Base-by-base conservation (phyloP, 2,329 filamentous ascomycete genomes). In the Colletotrichum sp. region DNA sequence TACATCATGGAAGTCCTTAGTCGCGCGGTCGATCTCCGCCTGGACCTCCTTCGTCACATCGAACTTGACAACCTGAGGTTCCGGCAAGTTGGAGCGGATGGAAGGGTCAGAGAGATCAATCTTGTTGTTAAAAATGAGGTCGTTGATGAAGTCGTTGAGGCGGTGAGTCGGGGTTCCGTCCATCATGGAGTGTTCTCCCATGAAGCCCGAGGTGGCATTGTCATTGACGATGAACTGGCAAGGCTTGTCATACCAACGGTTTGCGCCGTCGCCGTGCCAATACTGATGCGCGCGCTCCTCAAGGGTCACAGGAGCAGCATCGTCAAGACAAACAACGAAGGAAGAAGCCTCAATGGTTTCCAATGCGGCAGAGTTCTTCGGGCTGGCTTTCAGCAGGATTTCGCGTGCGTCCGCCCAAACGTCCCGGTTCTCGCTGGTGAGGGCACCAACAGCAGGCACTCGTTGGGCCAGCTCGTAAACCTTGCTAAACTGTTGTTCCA, bases 121-220 rank as follows among this genome's bases (percentile, higher is more conserved):
- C 85, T 97, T 98, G 88, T 98, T 96, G 88, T 94, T 93, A 87
- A 98, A 96, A 85, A 99, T 98, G 82, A 95, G 91, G 83, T 95
- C 93, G 88, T 96, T 98, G 83, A 98, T 91, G 83, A 96, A 97
- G 90, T 99, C 97, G 85, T 98, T 99, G 18, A 99, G 91, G 60
- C 98, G 94, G 87, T 99, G 97, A 4, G 98, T 99, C 2, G 98
- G 96, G 8, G 97, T 99, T 79, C 98, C 97, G 84, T 99, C 97
- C 98, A 99, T 99, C 97, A 99, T 99, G 81, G 95, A 98, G 90
- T 99, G 97, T 88, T 99, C 97, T 82, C 97, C 97, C 90, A 96
- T 96, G 90, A 99, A 99, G 77, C 97, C 97, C 3, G 97, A 95
- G 9, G 97, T 98, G 80, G 97, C 97, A 85, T 99, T 99, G 84